Evolutionary conservation across 257 asterid genomes (phyloP).

Genomic region (Datura wrightii): DNA sequence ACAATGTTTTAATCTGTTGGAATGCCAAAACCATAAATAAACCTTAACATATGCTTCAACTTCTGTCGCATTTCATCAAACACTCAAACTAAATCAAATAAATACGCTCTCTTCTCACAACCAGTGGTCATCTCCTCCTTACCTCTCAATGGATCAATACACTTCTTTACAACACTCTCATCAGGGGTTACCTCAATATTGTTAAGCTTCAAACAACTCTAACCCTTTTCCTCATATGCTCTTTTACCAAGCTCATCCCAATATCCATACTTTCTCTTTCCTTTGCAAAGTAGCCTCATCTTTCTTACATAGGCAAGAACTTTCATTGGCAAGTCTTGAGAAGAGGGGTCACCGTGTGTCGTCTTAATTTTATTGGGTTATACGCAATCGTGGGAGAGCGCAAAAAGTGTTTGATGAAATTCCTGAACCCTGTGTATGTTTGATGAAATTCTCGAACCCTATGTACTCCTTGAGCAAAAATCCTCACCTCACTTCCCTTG

Average conservation of each 20-base stretch:
- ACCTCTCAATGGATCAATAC: constrained; percentile 75
- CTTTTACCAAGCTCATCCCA: constrained; percentile 66
- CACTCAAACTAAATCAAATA: constrained; percentile 50
- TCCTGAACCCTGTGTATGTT: too few relatives aligned
- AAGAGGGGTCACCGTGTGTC: constrained; percentile 78
- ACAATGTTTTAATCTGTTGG: not conserved
- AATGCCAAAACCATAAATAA: constrained; percentile 20
- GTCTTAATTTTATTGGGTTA: constrained; percentile 51
- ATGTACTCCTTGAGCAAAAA: too few relatives aligned
- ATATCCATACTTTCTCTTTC: constrained; percentile 77
- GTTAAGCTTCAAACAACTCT: constrained; percentile 51
- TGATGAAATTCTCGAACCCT: too few relatives aligned
- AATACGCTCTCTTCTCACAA: constrained; percentile 62
- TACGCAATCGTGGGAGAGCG: constrained; percentile 45
- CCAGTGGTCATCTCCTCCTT: constrained; percentile 59
- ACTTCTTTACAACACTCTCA: constrained; percentile 73
- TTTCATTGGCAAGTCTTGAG: constrained; percentile 62
- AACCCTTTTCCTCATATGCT: constrained; percentile 72
- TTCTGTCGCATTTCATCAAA: constrained; percentile 56
- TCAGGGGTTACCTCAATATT: constrained; percentile 60
- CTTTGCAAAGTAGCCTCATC: constrained; percentile 60
- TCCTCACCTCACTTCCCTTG: too few relatives aligned
- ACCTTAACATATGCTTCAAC: constrained; percentile 15
- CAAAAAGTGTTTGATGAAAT: too few relatives aligned
- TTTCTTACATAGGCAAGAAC: constrained; percentile 47